Evolutionary conservation across 1,139 yeast species (phyloP).

Genomic region (Saccharomycopsis hybrid): DNA sequence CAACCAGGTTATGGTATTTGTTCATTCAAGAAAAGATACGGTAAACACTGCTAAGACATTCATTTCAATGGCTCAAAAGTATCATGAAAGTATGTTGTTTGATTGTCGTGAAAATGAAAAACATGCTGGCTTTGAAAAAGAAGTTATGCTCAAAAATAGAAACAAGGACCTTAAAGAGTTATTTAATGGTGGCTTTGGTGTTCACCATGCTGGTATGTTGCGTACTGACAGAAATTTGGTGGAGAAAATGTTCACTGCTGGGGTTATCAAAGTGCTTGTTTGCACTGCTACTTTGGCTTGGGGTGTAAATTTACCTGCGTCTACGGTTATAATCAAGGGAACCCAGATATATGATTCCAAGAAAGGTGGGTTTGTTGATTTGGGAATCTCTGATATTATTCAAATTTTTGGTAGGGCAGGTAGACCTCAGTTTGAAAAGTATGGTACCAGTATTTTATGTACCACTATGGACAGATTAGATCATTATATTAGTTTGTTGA

Average conservation of each 20-base stretch:
- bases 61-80: constrained; percentile 61
- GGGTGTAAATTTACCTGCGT: constrained; percentile 98
- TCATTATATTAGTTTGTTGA: constrained; percentile 77
- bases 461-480: constrained; percentile 79
- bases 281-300: constrained; percentile 96
- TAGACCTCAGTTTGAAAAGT: constrained; percentile 91
- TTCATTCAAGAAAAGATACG: constrained; percentile 92
- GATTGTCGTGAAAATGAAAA: constrained; percentile 54
- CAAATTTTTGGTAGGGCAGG: constrained; percentile 99
- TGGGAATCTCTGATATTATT: constrained; percentile 93
- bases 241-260: constrained; percentile 79
- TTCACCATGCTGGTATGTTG: constrained; percentile 97
- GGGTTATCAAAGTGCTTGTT: constrained; percentile 73
- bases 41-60: constrained; percentile 72
- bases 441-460: constrained; percentile 87
- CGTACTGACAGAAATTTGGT: constrained; percentile 85
- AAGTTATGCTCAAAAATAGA: constrained; percentile 59
- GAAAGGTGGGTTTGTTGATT: constrained; percentile 88
- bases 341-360: constrained; percentile 94
- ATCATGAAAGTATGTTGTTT: constrained; percentile 43
- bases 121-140: constrained; percentile 49
- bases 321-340: constrained; percentile 91
- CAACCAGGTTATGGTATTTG: constrained; percentile 93
- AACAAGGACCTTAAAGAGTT: constrained; percentile 78
- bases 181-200: constrained; percentile 78